Base-by-base conservation (phyloP, 257 asterid genomes). In the Solanum corneliomulleri region DNA sequence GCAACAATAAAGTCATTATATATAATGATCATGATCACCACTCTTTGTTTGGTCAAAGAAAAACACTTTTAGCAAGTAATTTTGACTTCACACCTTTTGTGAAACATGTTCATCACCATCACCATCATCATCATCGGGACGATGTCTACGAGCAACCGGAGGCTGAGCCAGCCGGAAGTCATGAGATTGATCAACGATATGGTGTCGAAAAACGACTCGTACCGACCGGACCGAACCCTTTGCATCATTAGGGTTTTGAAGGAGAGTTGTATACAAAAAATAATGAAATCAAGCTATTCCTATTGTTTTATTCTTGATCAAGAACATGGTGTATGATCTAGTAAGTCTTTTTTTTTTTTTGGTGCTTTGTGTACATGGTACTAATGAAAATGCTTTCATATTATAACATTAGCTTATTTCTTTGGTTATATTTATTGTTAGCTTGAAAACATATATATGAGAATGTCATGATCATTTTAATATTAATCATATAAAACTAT, bases 221-320 rank as follows among this genome's bases (percentile, higher is more conserved):
- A 21, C 98, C 98, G 2, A 86, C 93, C 37, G 98, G 98, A 86
- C 98, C 98, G 37, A 94, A 95, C 88, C 98, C 98, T 5, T 90
- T 95, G 91, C 98, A 95, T 85, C 97, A 95, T 88, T 95, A 89
- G 87, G 87, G 89, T 39, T 74, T 74, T 47, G 44, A 44, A 47
- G 68, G 85, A 78, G 35, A 1, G 25, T 78, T 16, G 7, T 13
- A 76, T 13, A 76, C 83, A 77, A 25, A 76, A 41, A 76, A 42
- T 13, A 76, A 42, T 0, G 45, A 42, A 76, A 76, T 11, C 83
- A 41, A 75, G 82, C n/a, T 42, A 31, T 31, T 77, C 41, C 1
- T 29, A 80, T 80, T 80, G 85, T 29, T 80, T 47, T 80, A 80
- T 80, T 80, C 85, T 47, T 80, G 84, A 77, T 69, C 25, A 71